Conservation (phyloP, 306 rosid species). For the Crotalaria pallida region DNA sequence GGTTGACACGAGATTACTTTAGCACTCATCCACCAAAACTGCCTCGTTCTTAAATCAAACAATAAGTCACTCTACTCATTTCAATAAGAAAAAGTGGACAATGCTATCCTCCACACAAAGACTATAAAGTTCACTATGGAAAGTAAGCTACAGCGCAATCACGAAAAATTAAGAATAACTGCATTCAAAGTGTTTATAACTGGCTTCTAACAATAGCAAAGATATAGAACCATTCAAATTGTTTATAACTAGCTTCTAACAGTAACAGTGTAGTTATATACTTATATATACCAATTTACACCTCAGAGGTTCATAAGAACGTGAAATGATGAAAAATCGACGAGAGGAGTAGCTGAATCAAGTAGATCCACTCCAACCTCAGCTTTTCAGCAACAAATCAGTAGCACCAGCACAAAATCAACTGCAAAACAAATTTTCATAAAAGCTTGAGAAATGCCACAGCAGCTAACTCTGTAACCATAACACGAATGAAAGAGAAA, state of each 20-base stretch:
- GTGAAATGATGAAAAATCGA: background rate
- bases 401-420: constrained; percentile 1
- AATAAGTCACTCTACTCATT: background rate
- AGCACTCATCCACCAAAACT: background rate
- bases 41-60: background rate
- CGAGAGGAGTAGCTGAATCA: background rate
- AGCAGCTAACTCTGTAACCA: background rate
- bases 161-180: background rate
- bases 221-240: background rate
- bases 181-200: background rate
- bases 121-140: background rate
- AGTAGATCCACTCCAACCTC: constrained; percentile 15
- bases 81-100: background rate
- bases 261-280: background rate
- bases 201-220: background rate
- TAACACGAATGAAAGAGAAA: background rate
- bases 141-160: background rate
- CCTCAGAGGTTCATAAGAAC: background rate
- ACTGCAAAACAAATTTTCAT: background rate
- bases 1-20: background rate
- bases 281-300: background rate
- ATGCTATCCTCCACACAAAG: background rate
- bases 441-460: background rate
- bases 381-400: background rate
- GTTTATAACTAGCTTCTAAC: background rate